A percentile compares a stretch with the other conserved stretches of the same genome.
These are phyloP conservation scores for Mycena rebaudengoi DNA, from an alignment of 768 basidiomycete genomes.

Conservation along the genomic window DNA sequence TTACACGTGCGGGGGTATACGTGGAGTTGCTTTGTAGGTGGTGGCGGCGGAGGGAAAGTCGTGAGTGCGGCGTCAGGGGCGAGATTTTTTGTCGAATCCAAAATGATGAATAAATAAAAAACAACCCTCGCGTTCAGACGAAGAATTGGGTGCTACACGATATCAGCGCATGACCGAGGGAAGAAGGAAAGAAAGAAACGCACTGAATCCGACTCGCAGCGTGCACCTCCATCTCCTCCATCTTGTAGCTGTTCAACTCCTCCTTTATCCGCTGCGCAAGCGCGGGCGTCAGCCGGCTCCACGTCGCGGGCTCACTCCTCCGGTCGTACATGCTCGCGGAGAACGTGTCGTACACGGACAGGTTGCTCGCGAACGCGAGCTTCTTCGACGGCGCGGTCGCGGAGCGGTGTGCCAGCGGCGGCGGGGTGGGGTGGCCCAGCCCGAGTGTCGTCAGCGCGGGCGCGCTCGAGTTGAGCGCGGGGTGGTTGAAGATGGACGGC, in stretches of 20 bases:
- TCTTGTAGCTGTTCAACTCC: constrained; percentile 97
- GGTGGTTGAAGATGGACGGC: constrained; percentile 73
- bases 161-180: not conserved
- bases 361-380: constrained; percentile 88
- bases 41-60: not conserved
- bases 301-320: constrained; percentile 94
- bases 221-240: constrained; percentile 99
- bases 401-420: constrained; percentile 74
- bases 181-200: constrained; percentile 42
- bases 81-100: constrained; percentile 36
- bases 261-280: constrained; percentile 98
- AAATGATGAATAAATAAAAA: constrained; percentile 34
- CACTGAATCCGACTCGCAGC: constrained; percentile 91
- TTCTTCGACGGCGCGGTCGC: constrained; percentile 76
- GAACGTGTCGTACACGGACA: constrained; percentile 98
- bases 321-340: constrained; percentile 91
- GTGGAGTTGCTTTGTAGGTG: not conserved
- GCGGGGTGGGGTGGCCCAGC: constrained; percentile 37
- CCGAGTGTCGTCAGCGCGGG: constrained; percentile 78
- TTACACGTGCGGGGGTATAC: constrained; percentile 19
- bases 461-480: constrained; percentile 88
- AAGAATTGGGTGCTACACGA: constrained; percentile 83
- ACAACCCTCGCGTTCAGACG: constrained; percentile 61
- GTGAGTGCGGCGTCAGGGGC: constrained; percentile 7
- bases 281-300: constrained; percentile 94